Evolutionary conservation across 257 asterid species (phyloP).

Genomic region (Solanum dulcamara): DNA sequence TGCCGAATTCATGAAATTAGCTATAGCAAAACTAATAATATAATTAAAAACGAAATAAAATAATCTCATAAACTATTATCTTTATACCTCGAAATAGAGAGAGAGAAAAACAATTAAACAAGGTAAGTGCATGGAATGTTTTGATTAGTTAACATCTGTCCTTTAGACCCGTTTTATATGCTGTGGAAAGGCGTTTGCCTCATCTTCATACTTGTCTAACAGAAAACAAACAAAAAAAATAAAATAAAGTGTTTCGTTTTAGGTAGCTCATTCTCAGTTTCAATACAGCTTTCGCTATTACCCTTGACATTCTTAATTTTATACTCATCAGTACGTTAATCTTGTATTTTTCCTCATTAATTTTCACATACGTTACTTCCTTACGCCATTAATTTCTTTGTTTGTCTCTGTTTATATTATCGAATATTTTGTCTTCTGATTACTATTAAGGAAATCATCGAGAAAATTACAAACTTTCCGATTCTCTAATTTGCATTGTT

Average conservation of each 20-base stretch:
- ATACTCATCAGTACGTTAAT: background rate
- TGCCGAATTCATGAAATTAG: background rate
- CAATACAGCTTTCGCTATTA: background rate
- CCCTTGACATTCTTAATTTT: background rate
- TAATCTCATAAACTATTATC: too few relatives aligned
- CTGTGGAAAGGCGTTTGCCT: background rate
- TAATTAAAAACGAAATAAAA: background rate
- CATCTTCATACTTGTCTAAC: background rate
- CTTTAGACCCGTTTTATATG: background rate
- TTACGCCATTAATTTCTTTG: background rate
- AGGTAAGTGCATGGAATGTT: background rate
- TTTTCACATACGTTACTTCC: background rate
- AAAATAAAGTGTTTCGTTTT: background rate
- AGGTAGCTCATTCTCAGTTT: background rate
- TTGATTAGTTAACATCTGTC: background rate
- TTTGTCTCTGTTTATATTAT: background rate
- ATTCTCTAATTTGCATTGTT: too few relatives aligned
- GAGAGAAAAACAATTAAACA: too few relatives aligned
- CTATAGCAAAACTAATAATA: background rate
- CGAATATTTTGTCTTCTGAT: background rate
- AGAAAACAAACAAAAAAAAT: background rate
- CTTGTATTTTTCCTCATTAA: background rate
- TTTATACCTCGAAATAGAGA: too few relatives aligned
- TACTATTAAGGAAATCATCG: background rate
- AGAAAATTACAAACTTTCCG: background rate